These are phyloP conservation scores for Extremus antarcticus DNA, from an alignment of 495 filamentous ascomycete genomes.

Conservation along the genomic window DNA sequence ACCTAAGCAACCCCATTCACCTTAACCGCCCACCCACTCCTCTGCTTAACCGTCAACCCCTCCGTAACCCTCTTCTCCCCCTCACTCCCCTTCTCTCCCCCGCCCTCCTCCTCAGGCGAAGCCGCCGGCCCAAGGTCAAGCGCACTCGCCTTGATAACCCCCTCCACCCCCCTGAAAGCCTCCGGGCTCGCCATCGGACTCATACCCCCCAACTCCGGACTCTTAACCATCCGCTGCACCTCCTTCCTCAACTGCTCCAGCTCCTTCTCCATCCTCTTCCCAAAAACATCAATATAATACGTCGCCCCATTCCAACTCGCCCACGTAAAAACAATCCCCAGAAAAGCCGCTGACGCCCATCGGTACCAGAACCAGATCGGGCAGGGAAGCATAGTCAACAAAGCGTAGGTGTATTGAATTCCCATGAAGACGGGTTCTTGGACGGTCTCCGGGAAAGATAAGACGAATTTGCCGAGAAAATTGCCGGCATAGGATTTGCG, in stretches of 20 bases:
- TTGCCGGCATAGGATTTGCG: conserved; percentile 77
- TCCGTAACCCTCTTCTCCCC: not conserved
- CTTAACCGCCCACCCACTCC: too few species aligned
- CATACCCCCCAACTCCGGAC: conserved; percentile 11
- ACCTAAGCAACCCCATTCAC: not conserved
- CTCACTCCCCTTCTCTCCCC: not conserved
- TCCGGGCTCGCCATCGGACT: conserved; percentile 4
- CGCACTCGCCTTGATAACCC: conserved; percentile 11
- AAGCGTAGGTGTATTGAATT: conserved; percentile 85
- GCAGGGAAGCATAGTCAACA: conserved; percentile 86
- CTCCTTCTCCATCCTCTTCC: conserved; percentile 92
- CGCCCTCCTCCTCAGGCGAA: too few species aligned
- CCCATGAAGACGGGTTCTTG: conserved; percentile 92
- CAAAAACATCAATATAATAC: conserved; percentile 96
- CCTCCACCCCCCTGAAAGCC: conserved; percentile 5
- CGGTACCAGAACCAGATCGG: conserved; percentile 90
- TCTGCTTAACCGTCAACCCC: not conserved
- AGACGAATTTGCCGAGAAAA: conserved; percentile 76
- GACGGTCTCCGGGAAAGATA: conserved; percentile 58
- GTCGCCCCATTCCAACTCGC: conserved; percentile 91
- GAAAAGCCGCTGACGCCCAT: conserved; percentile 65
- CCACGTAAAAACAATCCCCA: conserved; percentile 74
- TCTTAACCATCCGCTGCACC: conserved; percentile 41
- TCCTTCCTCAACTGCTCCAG: conserved; percentile 81
- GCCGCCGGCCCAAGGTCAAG: conserved; percentile 16